phyloP scores from a whole-genome alignment of 1,139 yeast genomes.

The Lodderomyces parapsilosis region DNA sequence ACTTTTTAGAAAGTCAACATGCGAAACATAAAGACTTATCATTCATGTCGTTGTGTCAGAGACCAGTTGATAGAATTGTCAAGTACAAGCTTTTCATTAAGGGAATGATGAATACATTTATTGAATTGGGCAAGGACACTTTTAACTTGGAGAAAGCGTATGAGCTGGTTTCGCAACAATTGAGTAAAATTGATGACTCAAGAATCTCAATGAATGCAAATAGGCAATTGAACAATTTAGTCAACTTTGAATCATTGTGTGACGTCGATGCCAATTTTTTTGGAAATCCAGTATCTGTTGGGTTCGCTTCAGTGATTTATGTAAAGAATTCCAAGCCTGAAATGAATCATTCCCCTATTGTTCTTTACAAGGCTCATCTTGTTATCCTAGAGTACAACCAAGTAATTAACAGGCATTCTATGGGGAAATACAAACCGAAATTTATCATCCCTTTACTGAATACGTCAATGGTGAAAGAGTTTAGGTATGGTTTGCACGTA shows the following conservation, averaged over 20 bases:
- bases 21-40: conserved; percentile 42
- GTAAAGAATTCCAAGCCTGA: conserved; percentile 20
- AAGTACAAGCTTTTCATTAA: conserved; percentile 52
- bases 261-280: conserved; percentile 26
- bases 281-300: conserved; percentile 35
- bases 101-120: conserved; percentile 26
- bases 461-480: conserved; percentile 20
- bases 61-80: conserved; percentile 52
- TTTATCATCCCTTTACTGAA: conserved; percentile 51
- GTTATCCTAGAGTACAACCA: conserved; percentile 23
- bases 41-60: conserved; percentile 49
- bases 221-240: not conserved
- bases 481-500: conserved; percentile 37
- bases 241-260: conserved; percentile 4
- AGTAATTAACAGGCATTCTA: conserved; percentile 50
- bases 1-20: conserved; percentile 44
- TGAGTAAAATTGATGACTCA: conserved; percentile 3
- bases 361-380: conserved; percentile 54
- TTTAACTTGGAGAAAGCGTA: conserved; percentile 1
- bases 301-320: conserved; percentile 46
- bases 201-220: not conserved
- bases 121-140: not conserved
- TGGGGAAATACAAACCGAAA: conserved; percentile 25
- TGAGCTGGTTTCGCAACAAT: conserved; percentile 3
- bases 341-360: conserved; percentile 31